Evolutionary conservation across 805 yeast genomes (phyloP), one percentile per base, ranked within the genome.

Genomic region (Candida corydali): DNA sequence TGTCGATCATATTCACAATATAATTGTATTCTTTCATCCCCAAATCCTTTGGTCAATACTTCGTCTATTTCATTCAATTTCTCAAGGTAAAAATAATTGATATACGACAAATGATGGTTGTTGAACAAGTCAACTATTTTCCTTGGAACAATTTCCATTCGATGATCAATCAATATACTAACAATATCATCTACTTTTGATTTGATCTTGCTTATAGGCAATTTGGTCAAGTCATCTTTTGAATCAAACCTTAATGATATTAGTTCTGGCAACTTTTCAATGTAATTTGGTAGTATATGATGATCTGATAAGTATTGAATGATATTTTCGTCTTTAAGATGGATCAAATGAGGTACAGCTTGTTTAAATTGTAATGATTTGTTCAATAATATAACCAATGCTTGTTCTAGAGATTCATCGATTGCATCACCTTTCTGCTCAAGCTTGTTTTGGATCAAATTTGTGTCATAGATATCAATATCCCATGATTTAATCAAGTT

Each of bases 71-170:
- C 52, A 9, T 71, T 67, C n/a, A 87, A 59, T 44, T 66, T 63
- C 40, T 80, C 81, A 29, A 93, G 59, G 47, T 84, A 86, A 15
- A 85, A 59, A 47, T 76, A 87, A 33, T 76, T 73, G 5, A 87
- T 59, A 19, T 74, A 59, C 22, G 74, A 65, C 24, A 80, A 51
- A 1, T 62, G 58, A 1, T 63, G 48, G 1, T 59, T 44, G 12
- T 65, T 51, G 51, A 86, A 66, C 17, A 73, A 45, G 0, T 64
- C 45, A 0, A 86, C 57, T 0, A 91, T 63, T 2, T 59, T 54
- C 1, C 51, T 46, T 0, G 95, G 83, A 2, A 68, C 44, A 3
- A 89, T 59, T 48, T 84, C 87, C 46, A 80, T 84, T 29, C 86
- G 65, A 33, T 76, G 76, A 8, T 73, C 76, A 3, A 82, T 80